Percentiles rank a stretch among this genome's conserved stretches.
phyloP scores from a whole-genome alignment of 306 rosid genomes.

The Betula pendula region DNA sequence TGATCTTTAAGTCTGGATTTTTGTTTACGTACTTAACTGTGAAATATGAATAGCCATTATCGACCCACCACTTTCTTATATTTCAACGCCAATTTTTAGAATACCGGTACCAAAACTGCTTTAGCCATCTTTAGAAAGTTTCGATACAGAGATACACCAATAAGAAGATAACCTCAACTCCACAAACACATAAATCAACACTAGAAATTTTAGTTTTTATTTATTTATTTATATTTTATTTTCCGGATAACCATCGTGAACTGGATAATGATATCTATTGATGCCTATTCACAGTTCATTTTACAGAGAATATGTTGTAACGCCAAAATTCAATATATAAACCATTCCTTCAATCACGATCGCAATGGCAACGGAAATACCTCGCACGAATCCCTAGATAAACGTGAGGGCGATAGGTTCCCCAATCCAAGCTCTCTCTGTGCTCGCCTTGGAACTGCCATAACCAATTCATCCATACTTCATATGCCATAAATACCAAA shows the following conservation, averaged over 20 bases:
- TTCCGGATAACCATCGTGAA: too few species aligned
- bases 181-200: slow-evolving; percentile 1
- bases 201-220: background rate
- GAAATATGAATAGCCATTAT: background rate
- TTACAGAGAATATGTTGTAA: background rate
- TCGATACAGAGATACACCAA: background rate
- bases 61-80: background rate
- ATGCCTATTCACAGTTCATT: background rate
- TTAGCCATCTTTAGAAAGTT: background rate
- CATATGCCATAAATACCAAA: slow-evolving; percentile 3
- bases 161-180: background rate
- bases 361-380: slow-evolving; percentile 35
- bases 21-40: background rate
- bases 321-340: background rate
- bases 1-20: background rate
- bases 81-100: background rate
- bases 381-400: slow-evolving; percentile 94
- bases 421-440: slow-evolving; percentile 95
- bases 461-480: slow-evolving; percentile 12
- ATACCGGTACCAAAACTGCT: background rate
- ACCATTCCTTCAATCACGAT: background rate
- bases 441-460: slow-evolving; percentile 93
- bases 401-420: slow-evolving; percentile 91
- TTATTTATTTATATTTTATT: background rate
- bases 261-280: background rate